A percentile compares a stretch with the other conserved stretches of the same genome.
Conservation (phyloP, 1,139 yeast genomes). For the Lodderomyces margitis region DNA sequence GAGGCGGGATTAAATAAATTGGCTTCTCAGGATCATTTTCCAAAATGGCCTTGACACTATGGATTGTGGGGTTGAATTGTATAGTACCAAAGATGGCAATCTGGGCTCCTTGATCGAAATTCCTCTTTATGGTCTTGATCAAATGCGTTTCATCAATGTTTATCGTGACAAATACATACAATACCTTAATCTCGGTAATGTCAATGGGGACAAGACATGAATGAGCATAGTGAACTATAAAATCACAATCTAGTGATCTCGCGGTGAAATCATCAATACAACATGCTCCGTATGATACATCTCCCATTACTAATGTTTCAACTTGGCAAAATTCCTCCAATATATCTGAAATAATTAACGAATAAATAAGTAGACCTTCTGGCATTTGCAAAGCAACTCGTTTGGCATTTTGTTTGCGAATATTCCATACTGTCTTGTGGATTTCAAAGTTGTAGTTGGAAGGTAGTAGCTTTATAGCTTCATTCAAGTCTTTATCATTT, state of each 20-base stretch:
- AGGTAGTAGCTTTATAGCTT: constrained; percentile 79
- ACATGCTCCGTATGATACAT: constrained; percentile 97
- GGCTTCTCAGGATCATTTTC: constrained; percentile 50
- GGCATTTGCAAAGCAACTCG: constrained; percentile 95
- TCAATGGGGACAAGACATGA: constrained; percentile 96
- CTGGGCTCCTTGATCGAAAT: constrained; percentile 62
- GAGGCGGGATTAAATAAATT: constrained; percentile 77
- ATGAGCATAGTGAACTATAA: constrained; percentile 95
- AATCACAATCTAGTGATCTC: constrained; percentile 86
- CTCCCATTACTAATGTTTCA: constrained; percentile 96
- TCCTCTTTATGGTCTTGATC: constrained; percentile 67
- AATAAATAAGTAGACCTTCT: constrained; percentile 86
- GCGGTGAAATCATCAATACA: constrained; percentile 98
- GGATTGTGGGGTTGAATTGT: constrained; percentile 93
- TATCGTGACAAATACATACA: constrained; percentile 94
- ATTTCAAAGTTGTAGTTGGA: constrained; percentile 92
- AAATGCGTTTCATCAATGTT: constrained; percentile 82
- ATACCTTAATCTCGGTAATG: constrained; percentile 81
- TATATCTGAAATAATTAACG: constrained; percentile 84
- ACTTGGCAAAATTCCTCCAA: constrained; percentile 86
- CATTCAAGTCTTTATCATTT: constrained; percentile 73
- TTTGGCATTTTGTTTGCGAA: constrained; percentile 67
- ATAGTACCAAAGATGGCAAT: constrained; percentile 90
- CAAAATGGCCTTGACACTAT: constrained; percentile 64
- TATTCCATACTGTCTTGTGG: constrained; percentile 94